Percentiles rank a stretch among this genome's conserved stretches.
Evolutionary conservation across 1,139 yeast genomes (phyloP).

Genomic region (Scheffersomyces stambukii): DNA sequence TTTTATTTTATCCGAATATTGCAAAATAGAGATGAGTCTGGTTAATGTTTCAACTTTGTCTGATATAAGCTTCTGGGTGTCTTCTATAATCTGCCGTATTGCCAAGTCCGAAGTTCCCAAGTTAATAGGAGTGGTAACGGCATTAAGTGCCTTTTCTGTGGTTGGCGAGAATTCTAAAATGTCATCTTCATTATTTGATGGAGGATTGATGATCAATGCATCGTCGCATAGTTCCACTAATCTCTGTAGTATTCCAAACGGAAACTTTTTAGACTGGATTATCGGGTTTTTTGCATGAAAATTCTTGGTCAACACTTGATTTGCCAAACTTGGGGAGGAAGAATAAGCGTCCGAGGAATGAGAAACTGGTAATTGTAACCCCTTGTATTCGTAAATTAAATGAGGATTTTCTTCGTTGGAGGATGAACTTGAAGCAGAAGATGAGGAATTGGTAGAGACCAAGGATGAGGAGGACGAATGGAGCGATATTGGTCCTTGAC

Average conservation of each 20-base stretch:
- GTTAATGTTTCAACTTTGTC: constrained; percentile 73
- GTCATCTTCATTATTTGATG: constrained; percentile 29
- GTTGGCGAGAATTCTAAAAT: constrained; percentile 57
- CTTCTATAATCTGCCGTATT: constrained; percentile 57
- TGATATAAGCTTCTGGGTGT: constrained; percentile 58
- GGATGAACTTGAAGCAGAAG: constrained; percentile 13
- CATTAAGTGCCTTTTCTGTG: constrained; percentile 61
- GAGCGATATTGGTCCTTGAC: too few relatives aligned
- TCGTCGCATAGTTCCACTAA: constrained; percentile 70
- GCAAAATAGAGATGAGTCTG: constrained; percentile 70
- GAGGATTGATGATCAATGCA: constrained; percentile 69
- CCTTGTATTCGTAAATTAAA: constrained; percentile 51
- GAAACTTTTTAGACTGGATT: constrained; percentile 44
- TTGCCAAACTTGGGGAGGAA: constrained; percentile 20
- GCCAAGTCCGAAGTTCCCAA: constrained; percentile 60
- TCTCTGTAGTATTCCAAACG: constrained; percentile 62
- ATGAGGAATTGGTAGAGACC: constrained; percentile 13
- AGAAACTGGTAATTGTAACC: constrained; percentile 46
- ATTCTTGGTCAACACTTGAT: constrained; percentile 24
- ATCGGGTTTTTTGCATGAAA: constrained; percentile 19
- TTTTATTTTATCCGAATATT: constrained; percentile 76
- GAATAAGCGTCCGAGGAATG: constrained; percentile 6
- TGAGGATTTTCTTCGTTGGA: constrained; percentile 8
- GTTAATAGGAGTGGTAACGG: constrained; percentile 32
- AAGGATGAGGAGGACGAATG: constrained; percentile 8